Conservation (phyloP, 1,284 basidiomycete species). For the Papiliotrema terrestris region DNA sequence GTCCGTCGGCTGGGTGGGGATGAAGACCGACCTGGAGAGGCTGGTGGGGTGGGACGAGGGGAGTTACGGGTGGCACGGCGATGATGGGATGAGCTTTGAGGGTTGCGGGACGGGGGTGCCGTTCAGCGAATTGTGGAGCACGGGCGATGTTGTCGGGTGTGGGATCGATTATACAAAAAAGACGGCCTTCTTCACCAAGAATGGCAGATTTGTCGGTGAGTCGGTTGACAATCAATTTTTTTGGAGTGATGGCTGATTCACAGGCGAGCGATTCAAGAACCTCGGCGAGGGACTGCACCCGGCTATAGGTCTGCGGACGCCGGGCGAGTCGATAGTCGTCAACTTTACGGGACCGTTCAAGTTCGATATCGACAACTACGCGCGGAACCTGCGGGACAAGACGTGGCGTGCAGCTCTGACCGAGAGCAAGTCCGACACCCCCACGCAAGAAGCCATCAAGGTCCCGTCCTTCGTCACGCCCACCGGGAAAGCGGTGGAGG, state of each 20-base stretch:
- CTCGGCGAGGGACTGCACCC: constrained; percentile 67
- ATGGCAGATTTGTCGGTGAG: constrained; percentile 71
- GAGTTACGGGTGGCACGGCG: constrained; percentile 94
- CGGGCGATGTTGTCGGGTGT: constrained; percentile 78
- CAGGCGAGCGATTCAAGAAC: constrained; percentile 65
- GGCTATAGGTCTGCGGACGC: constrained; percentile 77
- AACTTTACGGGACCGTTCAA: constrained; percentile 81
- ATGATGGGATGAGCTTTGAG: constrained; percentile 77
- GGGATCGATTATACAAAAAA: constrained; percentile 80
- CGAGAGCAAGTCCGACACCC: not conserved
- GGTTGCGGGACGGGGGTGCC: constrained; percentile 65
- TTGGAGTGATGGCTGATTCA: constrained; percentile 5
- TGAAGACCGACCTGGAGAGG: constrained; percentile 62
- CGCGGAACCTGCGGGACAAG: constrained; percentile 53
- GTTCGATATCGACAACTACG: constrained; percentile 81
- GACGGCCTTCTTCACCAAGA: constrained; percentile 84
- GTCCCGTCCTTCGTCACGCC: not conserved
- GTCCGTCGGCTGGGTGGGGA: constrained; percentile 65
- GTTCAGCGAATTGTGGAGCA: constrained; percentile 62
- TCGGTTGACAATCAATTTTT: constrained; percentile 1
- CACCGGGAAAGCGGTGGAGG: not conserved
- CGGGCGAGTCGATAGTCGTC: constrained; percentile 52
- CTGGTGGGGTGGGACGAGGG: constrained; percentile 84
- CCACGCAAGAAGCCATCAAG: not conserved
- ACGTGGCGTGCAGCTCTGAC: not conserved